A percentile compares a stretch with the other conserved stretches of the same genome.
Evolutionary conservation across 1,284 basidiomycete species (phyloP).

Genomic region (Cutaneotrichosporon cavernicola): DNA sequence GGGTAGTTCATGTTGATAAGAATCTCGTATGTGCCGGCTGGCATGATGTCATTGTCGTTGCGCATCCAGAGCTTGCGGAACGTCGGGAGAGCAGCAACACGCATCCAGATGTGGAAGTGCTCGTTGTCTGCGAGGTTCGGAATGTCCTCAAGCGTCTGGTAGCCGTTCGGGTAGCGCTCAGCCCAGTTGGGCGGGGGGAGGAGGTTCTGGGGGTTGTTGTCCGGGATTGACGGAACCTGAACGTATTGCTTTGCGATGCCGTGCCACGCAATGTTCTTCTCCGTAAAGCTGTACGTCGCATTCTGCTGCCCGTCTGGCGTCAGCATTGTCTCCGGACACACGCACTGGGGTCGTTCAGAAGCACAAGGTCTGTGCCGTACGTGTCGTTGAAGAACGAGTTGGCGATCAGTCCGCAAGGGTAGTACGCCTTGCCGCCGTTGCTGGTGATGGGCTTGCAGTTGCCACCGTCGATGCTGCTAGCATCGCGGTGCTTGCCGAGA

Average conservation of each 20-base stretch:
- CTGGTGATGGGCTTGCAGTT: slow-evolving; percentile 86
- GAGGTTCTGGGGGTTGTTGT: slow-evolving; percentile 63
- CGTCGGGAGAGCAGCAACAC: slow-evolving; percentile 91
- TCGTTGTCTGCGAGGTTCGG: slow-evolving; percentile 78
- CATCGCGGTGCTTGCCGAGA: slow-evolving; percentile 61
- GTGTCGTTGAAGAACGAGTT: slow-evolving; percentile 99
- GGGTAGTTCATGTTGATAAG: slow-evolving; percentile 87
- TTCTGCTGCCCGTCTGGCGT: slow-evolving; percentile 54
- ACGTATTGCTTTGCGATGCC: slow-evolving; percentile 90
- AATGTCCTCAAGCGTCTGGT: slow-evolving; percentile 65
- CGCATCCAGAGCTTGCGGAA: slow-evolving; percentile 93
- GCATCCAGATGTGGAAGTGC: slow-evolving; percentile 99
- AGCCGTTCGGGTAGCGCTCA: slow-evolving; percentile 68
- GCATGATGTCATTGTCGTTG: slow-evolving; percentile 76
- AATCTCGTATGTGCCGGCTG: slow-evolving; percentile 73
- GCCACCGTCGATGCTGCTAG: slow-evolving; percentile 62
- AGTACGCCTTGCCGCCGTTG: slow-evolving; percentile 63
- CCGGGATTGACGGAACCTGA: slow-evolving; percentile 55
- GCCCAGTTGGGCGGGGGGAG: slow-evolving; percentile 93
- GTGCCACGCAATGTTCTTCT: slow-evolving; percentile 86
- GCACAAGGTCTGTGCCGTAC: slow-evolving; percentile 62
- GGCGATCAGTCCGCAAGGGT: slow-evolving; percentile 95
- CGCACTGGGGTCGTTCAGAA: slow-evolving; percentile 58
- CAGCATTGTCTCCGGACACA: not conserved
- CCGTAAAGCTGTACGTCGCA: slow-evolving; percentile 72